Conservation (phyloP, 2,329 filamentous ascomycete genomes). For the Colletotrichum theobromicola region DNA sequence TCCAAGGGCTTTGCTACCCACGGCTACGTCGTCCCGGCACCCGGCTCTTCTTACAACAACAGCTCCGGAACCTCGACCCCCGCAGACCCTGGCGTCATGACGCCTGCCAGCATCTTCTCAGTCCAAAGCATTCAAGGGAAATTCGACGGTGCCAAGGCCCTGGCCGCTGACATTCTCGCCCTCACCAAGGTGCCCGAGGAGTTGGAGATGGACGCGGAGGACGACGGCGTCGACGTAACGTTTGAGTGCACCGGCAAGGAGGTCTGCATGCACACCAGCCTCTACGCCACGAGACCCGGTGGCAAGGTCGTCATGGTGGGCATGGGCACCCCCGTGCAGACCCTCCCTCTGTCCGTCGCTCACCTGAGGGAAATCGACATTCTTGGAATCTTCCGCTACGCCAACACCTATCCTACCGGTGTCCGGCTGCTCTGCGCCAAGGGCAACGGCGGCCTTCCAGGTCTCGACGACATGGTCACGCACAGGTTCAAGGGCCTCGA, state of each 20-base stretch:
- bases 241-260: slow-evolving; percentile 83
- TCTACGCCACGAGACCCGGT: slow-evolving; percentile 73
- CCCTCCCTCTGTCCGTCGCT: slow-evolving; percentile 73
- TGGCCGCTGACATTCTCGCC: slow-evolving; percentile 55
- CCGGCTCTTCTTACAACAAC: slow-evolving; percentile 46
- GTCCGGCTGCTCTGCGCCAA: slow-evolving; percentile 63
- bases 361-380: slow-evolving; percentile 79
- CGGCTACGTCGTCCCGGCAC: slow-evolving; percentile 58
- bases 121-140: slow-evolving; percentile 52
- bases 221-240: slow-evolving; percentile 70
- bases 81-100: slow-evolving; percentile 42
- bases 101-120: slow-evolving; percentile 50
- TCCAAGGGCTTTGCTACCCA: slow-evolving; percentile 64
- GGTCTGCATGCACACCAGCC: slow-evolving; percentile 74
- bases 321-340: slow-evolving; percentile 80
- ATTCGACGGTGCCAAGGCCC: slow-evolving; percentile 54
- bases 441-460: slow-evolving; percentile 54
- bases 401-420: slow-evolving; percentile 76
- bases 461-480: slow-evolving; percentile 74
- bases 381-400: slow-evolving; percentile 76
- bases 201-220: slow-evolving; percentile 48
- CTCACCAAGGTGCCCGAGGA: slow-evolving; percentile 34
- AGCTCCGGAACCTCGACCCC: slow-evolving; percentile 55
- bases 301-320: slow-evolving; percentile 79
- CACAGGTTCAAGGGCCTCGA: slow-evolving; percentile 72